A percentile compares a stretch with the other conserved stretches of the same genome.
phyloP scores from a whole-genome alignment of 2,329 filamentous ascomycete species.

The Penicillium sp. region DNA sequence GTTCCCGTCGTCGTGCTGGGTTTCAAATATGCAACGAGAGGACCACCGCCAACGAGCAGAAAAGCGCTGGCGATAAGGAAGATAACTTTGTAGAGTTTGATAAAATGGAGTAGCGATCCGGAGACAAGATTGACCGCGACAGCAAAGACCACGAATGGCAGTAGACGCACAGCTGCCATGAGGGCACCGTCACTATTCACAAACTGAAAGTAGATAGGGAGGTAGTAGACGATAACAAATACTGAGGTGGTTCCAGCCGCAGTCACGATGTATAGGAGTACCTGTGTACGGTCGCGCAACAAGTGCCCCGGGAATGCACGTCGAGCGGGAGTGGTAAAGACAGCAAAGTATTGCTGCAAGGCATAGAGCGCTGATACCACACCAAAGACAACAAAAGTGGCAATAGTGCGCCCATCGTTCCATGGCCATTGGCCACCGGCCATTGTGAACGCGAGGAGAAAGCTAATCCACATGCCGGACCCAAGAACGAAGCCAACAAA shows the following conservation, averaged over 20 bases:
- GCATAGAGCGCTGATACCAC: constrained; percentile 44
- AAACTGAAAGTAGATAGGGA: constrained; percentile 16
- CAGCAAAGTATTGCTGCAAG: too few relatives aligned
- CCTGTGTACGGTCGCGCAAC: too few relatives aligned
- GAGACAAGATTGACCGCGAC: neutral
- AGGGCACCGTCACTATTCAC: neutral
- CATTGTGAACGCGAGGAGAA: constrained; percentile 51
- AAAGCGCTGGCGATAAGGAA: neutral
- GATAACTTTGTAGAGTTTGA: neutral
- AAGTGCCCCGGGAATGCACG: too few relatives aligned
- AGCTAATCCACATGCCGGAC: too few relatives aligned
- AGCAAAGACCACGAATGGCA: neutral
- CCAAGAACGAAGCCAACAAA: too few relatives aligned
- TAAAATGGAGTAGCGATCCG: neutral
- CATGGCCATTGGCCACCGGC: constrained; percentile 56
- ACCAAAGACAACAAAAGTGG: constrained; percentile 39
- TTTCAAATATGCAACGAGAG: neutral
- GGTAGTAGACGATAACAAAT: constrained; percentile 25
- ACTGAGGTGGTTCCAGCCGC: constrained; percentile 26
- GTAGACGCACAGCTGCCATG: neutral
- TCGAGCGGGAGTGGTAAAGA: too few relatives aligned
- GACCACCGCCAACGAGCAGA: neutral
- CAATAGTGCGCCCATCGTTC: constrained; percentile 38
- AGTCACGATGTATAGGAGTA: too few relatives aligned
- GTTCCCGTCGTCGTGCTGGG: neutral